phyloP scores from a whole-genome alignment of 305 asterid species.

The Fraxinus latifolia region DNA sequence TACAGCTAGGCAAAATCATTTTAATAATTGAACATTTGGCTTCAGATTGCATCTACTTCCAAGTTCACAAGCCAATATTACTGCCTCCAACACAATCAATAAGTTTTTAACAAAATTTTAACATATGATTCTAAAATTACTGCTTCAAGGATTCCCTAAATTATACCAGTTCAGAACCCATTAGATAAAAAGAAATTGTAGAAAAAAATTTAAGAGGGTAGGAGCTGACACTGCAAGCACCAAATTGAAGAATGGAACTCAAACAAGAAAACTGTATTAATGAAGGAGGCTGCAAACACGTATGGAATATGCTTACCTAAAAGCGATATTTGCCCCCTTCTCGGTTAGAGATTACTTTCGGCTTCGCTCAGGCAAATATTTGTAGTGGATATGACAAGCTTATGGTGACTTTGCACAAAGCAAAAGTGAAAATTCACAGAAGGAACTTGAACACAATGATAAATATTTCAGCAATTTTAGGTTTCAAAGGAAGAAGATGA shows the following conservation, averaged over 20 bases:
- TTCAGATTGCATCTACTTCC: conserved; percentile 11
- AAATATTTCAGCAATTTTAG: neutral
- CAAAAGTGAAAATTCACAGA: neutral
- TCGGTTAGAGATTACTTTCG: neutral
- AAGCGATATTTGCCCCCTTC: neutral
- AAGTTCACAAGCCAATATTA: neutral
- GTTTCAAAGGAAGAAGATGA: neutral
- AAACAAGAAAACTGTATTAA: neutral
- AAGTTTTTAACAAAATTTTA: neutral
- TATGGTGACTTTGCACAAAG: neutral
- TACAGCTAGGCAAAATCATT: neutral
- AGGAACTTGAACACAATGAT: neutral
- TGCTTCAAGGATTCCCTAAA: neutral
- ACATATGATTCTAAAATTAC: conserved; percentile 7
- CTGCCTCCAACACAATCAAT: neutral
- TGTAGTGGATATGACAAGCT: neutral
- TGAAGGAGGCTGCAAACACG: neutral
- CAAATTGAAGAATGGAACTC: neutral
- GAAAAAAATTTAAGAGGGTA: neutral
- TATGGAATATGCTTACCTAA: neutral
- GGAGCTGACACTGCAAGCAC: neutral
- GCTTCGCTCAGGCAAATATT: neutral
- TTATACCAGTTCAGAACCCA: neutral
- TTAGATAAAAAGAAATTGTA: neutral
- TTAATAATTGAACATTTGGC: neutral